Base-by-base conservation (phyloP, 805 yeast species). In the Pichia membranifaciens region DNA sequence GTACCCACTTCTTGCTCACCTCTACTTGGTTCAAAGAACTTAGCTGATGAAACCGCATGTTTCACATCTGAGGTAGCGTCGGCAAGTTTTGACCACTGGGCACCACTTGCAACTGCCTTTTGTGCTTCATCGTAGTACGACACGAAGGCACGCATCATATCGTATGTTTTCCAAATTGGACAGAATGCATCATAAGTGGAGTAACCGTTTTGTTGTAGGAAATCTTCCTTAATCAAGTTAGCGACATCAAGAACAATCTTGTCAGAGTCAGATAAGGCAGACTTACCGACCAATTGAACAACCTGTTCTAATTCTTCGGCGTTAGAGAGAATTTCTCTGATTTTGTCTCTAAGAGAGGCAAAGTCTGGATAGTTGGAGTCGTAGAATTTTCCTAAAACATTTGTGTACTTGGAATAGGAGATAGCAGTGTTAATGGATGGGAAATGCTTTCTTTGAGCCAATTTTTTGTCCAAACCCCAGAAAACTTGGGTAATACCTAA, bases 401-500 rank as follows among this genome's bases (percentile, higher is more conserved):
- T 84, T 48, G 96, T 90, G 73, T 93, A 93, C 75, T 93, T 93
- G 58, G 99, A 93, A 73, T 93, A 93, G 18, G 99, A 93, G 22
- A 87, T 90, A 10, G 95, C 78, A 13, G 99, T 93, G 73, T 93
- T 93, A 66, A 93, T 87, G 32, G 98, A 91, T 59, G 99, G 99
- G 87, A 93, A 93, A 75, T 93, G 99, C 74, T 93, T 93, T 78
- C 99, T 90, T 77, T 93, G 99, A 21, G 99, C 99, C 64, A 93
- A 79, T 71, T 91, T 93, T 74, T 93, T 93, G 74, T 93, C 99
- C 70, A 93, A 79, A 73, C 99, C 99, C 99, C 99, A 93, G 75
- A 93, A 93, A 45, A 93, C 99, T 75, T 93, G 99, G n/a, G 99
- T 93, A 59, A 93, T 93, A 85, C 97, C 98, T 64, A 93, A 80